These are phyloP conservation scores for Ailanthus altissimus DNA, from an alignment of 345 rosid species.

Conservation along the genomic window DNA sequence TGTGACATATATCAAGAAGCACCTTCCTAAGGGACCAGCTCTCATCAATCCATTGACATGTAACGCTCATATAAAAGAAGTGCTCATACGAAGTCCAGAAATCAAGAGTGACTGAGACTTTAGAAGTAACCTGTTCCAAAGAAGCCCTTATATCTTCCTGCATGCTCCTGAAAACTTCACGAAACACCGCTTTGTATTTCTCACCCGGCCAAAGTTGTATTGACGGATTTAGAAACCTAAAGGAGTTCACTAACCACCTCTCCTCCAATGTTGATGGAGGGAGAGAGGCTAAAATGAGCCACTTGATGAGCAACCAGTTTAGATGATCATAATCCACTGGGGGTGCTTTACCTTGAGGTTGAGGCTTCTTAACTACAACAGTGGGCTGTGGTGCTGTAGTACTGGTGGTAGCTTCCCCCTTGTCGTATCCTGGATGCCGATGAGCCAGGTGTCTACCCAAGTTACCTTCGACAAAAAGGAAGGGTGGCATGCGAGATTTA, in stretches of 20 bases:
- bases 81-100: slow-evolving; percentile 85
- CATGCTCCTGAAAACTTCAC: slow-evolving; percentile 91
- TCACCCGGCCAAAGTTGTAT: slow-evolving; percentile 75
- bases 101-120: slow-evolving; percentile 67
- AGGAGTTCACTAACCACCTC: slow-evolving; percentile 79
- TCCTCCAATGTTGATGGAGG: slow-evolving; percentile 85
- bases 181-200: slow-evolving; percentile 61
- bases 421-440: slow-evolving; percentile 95
- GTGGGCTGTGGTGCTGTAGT: slow-evolving; percentile 43
- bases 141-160: slow-evolving; percentile 67
- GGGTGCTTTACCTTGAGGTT: slow-evolving; percentile 46
- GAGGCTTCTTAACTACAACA: slow-evolving; percentile 54
- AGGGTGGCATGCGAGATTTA: background rate
- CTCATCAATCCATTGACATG: slow-evolving; percentile 88
- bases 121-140: slow-evolving; percentile 73
- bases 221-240: slow-evolving; percentile 76
- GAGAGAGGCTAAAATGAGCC: slow-evolving; percentile 77
- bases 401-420: slow-evolving; percentile 54
- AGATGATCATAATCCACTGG: slow-evolving; percentile 87
- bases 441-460: slow-evolving; percentile 87
- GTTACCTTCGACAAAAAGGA: slow-evolving; percentile 53
- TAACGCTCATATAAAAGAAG: slow-evolving; percentile 76
- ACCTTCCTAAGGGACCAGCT: slow-evolving; percentile 68
- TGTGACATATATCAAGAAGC: slow-evolving; percentile 74
- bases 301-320: slow-evolving; percentile 88